Conservation (phyloP, 2,329 filamentous ascomycete genomes). For the Arachnomyces sp. region DNA sequence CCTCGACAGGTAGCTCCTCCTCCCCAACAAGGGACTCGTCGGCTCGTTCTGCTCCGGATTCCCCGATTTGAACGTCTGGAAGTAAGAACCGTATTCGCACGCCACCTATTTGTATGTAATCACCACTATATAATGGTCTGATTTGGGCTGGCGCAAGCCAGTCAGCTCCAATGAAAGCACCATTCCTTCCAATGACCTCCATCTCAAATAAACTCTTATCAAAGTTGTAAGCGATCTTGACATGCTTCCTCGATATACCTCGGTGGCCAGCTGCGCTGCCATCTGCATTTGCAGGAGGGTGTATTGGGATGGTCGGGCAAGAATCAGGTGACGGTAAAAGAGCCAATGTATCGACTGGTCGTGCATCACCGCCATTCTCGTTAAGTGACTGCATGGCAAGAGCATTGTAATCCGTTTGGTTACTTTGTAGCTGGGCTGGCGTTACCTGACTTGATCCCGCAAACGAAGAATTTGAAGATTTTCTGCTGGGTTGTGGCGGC, state of each 20-base stretch:
- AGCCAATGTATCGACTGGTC: slow-evolving; percentile 39
- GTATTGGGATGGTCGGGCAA: slow-evolving; percentile 52
- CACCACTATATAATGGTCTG: slow-evolving; percentile 46
- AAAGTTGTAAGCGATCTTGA: slow-evolving; percentile 53
- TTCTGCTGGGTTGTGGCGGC: slow-evolving; percentile 33
- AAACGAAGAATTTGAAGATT: slow-evolving; percentile 45
- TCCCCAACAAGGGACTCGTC: slow-evolving; percentile 33
- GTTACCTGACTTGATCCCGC: slow-evolving; percentile 29
- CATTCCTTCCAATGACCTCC: slow-evolving; percentile 51
- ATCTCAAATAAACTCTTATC: slow-evolving; percentile 50
- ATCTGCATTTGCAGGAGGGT: slow-evolving; percentile 43
- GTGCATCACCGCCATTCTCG: slow-evolving; percentile 28
- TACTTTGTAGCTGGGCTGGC: slow-evolving; percentile 29
- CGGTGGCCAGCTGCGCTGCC: slow-evolving; percentile 44
- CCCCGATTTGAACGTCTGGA: slow-evolving; percentile 42
- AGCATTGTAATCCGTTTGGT: slow-evolving; percentile 37
- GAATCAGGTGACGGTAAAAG: slow-evolving; percentile 44
- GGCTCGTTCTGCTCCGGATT: slow-evolving; percentile 40
- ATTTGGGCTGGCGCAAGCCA: slow-evolving; percentile 41
- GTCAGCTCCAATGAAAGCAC: slow-evolving; percentile 47
- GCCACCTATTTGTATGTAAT: slow-evolving; percentile 52
- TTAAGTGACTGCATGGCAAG: slow-evolving; percentile 38
- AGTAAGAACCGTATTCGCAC: slow-evolving; percentile 50
- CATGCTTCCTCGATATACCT: slow-evolving; percentile 54
- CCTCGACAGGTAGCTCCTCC: slow-evolving; percentile 19